A percentile compares a stretch with the other conserved stretches of the same genome.
Conservation (phyloP, 2,329 filamentous ascomycete species). For the Curvularia spicifera region DNA sequence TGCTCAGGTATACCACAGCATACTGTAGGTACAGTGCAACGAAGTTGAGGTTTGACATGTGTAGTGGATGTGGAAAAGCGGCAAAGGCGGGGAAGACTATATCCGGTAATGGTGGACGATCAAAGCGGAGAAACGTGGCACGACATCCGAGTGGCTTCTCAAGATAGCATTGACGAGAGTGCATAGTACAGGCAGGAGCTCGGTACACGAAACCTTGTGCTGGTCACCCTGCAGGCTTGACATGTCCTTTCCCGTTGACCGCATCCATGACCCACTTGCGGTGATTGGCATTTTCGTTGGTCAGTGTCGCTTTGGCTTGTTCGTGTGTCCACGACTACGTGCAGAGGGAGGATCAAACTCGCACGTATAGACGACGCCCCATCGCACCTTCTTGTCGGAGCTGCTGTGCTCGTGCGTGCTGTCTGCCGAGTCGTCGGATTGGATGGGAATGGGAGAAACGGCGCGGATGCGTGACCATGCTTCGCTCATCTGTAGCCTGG, state of each 20-base stretch:
- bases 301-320: neutral
- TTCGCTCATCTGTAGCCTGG: constrained; percentile 21
- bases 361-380: constrained; percentile 10
- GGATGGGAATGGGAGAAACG: constrained; percentile 4
- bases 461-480: constrained; percentile 24
- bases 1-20: neutral
- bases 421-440: neutral
- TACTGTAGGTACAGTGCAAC: neutral
- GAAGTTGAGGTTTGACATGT: neutral
- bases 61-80: neutral
- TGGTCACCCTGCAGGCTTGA: neutral
- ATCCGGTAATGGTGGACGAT: constrained; percentile 1
- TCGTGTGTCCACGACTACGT: neutral
- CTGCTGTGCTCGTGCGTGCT: constrained; percentile 2
- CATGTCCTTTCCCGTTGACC: neutral
- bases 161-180: neutral
- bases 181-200: no score
- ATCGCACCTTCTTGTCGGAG: constrained; percentile 9
- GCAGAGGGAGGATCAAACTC: constrained; percentile 2
- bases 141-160: neutral
- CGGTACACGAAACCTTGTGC: neutral
- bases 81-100: constrained; percentile 7
- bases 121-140: neutral
- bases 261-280: neutral
- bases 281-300: neutral